Evolutionary conservation across 805 yeast genomes (phyloP).

Genomic region (Barnettozyma vustinii): DNA sequence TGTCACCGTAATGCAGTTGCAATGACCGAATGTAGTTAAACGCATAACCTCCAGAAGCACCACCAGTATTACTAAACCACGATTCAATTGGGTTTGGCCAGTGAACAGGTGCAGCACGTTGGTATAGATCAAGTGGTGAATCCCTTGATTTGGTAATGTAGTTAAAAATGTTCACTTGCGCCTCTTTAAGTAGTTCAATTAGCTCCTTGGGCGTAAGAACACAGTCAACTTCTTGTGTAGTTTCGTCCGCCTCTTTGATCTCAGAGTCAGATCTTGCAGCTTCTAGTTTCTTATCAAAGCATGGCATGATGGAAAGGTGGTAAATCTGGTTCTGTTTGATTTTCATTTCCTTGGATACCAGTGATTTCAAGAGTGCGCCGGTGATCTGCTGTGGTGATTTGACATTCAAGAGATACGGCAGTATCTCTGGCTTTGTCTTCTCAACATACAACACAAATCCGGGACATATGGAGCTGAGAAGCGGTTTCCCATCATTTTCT

Average conservation of each 20-base stretch:
- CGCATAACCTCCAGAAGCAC: conserved; percentile 88
- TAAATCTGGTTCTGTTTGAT: conserved; percentile 41
- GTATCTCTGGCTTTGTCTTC: conserved; percentile 84
- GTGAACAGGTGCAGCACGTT: conserved; percentile 42
- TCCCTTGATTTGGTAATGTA: conserved; percentile 17
- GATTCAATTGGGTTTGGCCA: conserved; percentile 59
- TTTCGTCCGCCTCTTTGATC: conserved; percentile 23
- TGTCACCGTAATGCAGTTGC: conserved; percentile 23
- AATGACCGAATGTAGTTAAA: conserved; percentile 51
- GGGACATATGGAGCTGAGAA: conserved; percentile 75
- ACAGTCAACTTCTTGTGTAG: conserved; percentile 71
- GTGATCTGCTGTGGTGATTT: conserved; percentile 94
- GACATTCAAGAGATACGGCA: conserved; percentile 64
- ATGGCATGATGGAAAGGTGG: conserved; percentile 90
- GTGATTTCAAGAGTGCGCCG: conserved; percentile 64
- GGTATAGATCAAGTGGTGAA: conserved; percentile 23
- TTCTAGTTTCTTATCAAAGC: conserved; percentile 94
- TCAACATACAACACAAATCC: conserved; percentile 97
- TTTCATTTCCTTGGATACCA: conserved; percentile 33
- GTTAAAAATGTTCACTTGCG: conserved; percentile 33
- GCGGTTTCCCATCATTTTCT: conserved; percentile 5
- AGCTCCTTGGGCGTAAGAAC: conserved; percentile 90
- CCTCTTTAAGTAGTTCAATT: conserved; percentile 61
- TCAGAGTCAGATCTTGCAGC: conserved; percentile 72
- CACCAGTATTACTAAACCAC: conserved; percentile 75